A percentile compares a stretch with the other conserved stretches of the same genome.
Conservation (phyloP, 306 rosid species). For the Vigna angularis region DNA sequence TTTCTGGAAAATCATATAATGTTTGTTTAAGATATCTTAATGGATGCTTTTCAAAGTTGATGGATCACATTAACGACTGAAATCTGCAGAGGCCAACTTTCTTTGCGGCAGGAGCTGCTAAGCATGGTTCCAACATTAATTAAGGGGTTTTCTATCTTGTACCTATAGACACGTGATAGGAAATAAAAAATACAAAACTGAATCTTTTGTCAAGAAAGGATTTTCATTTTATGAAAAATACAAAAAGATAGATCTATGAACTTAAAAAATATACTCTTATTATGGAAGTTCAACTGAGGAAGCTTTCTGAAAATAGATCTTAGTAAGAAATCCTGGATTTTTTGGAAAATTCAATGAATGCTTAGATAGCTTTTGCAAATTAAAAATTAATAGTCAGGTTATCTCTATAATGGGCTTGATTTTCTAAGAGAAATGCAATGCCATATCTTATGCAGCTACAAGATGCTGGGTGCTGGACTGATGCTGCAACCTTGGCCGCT, state of each 20-base stretch:
- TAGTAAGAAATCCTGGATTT: slow-evolving; percentile 2
- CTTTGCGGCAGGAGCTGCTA: slow-evolving; percentile 2
- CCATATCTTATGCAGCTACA: slow-evolving; percentile 79
- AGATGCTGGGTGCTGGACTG: slow-evolving; percentile 99
- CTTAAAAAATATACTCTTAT: background rate
- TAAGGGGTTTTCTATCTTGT: background rate
- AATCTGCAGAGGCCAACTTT: slow-evolving; percentile 37
- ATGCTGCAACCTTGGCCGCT: slow-evolving; percentile 99
- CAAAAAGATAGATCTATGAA: background rate
- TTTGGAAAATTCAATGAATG: slow-evolving; percentile 12
- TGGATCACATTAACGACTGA: background rate
- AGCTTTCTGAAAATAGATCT: background rate
- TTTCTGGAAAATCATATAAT: slow-evolving; percentile 18
- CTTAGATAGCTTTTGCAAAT: slow-evolving; percentile 17
- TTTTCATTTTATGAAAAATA: background rate
- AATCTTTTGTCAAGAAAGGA: background rate
- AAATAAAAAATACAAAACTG: background rate
- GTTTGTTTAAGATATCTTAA: slow-evolving; percentile 28
- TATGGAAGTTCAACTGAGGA: slow-evolving; percentile 21
- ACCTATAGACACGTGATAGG: background rate
- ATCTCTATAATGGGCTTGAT: slow-evolving; percentile 30
- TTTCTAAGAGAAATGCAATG: slow-evolving; percentile 43
- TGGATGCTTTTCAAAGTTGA: slow-evolving; percentile 5
- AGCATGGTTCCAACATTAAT: background rate
- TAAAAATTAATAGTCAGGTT: slow-evolving; percentile 22